Evolutionary conservation across 2,329 filamentous ascomycete genomes (phyloP).

Genomic region (Pezicula carpinea): DNA sequence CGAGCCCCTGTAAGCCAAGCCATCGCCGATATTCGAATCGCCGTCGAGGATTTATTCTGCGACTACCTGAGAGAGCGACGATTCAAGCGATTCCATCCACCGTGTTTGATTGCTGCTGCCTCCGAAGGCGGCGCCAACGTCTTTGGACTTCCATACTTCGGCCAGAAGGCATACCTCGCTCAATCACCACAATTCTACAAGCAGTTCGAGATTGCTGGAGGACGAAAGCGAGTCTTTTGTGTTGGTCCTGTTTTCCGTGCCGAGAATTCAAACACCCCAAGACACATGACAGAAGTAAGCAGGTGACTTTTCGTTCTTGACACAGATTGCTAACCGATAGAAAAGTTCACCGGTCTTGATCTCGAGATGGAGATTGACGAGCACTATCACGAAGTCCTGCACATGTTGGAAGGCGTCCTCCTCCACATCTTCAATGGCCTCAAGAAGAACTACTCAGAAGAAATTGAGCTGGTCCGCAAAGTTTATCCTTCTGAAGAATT

Average conservation of each 20-base stretch:
- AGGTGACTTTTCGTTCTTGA: background rate
- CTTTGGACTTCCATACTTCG: slow-evolving; percentile 87
- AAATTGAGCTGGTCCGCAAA: slow-evolving; percentile 67
- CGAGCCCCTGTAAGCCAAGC: slow-evolving; percentile 88
- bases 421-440: slow-evolving; percentile 77
- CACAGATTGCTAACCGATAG: slow-evolving; percentile 6
- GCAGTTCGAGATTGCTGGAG: slow-evolving; percentile 78
- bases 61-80: slow-evolving; percentile 72
- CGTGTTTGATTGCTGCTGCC: slow-evolving; percentile 82
- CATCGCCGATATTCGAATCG: slow-evolving; percentile 51
- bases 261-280: slow-evolving; percentile 80
- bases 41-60: slow-evolving; percentile 56
- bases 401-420: slow-evolving; percentile 69
- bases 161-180: slow-evolving; percentile 72
- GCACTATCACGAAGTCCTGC: slow-evolving; percentile 69
- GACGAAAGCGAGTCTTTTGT: slow-evolving; percentile 72
- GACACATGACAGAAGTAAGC: slow-evolving; percentile 72
- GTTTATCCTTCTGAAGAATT: slow-evolving; percentile 76
- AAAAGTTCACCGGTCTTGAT: slow-evolving; percentile 77
- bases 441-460: slow-evolving; percentile 53
- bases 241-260: slow-evolving; percentile 79
- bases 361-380: slow-evolving; percentile 84
- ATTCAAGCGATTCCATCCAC: slow-evolving; percentile 83
- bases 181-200: slow-evolving; percentile 86
- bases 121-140: slow-evolving; percentile 93